Base-by-base conservation (phyloP, 108 stramenopile species). In the Epipyxis sp. region DNA sequence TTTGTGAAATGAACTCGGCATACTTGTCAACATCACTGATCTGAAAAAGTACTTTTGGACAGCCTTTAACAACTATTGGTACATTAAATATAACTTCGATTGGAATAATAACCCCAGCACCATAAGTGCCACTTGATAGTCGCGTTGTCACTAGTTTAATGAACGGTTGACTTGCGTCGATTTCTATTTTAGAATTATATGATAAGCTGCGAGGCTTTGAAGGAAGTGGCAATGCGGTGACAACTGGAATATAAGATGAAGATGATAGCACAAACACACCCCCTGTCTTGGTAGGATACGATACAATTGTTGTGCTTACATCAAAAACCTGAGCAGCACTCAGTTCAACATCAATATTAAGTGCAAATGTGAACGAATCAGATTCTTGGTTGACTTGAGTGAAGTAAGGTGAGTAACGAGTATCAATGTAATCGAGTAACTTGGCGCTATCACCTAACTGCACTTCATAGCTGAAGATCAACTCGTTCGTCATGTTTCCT, bases 371-470 rank as follows among this genome's bases (percentile, higher is more conserved):
- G 20, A 35, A 65, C 30, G 27, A 29, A 6, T 6, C 34, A 50
- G 6, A 6, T 20, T 13, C 37, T 20, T 6, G 6, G 20, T 67
- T 43, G 29, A 68, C 20, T 13, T 68, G 20, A 37, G 20, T 68
- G 65, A 20, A 20, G 50, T 74, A 74, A 16, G 71, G 71, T 30
- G 71, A 34, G 20, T 74, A 46, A 6, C 35, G 6, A 13, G 71
- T 74, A 27, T 74, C 32, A 16, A 74, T 42, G 50, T 74, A 74
- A 42, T 74, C 71, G n/a, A 74, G 71, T 6, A 13, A 16, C 25
- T 46, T 27, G 41, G 71, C 34, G 3, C 25, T 42, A 42, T 74
- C 71, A 6, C 71, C 71, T 32, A 32, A 39, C 34, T 74, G n/a
- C 3, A 74, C 34, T 3, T 37, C 43, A 32, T 74, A 74, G 27